A percentile compares a stretch with the other conserved stretches of the same genome.
Evolutionary conservation across 2,329 filamentous ascomycete genomes (phyloP).

Genomic region (Aspergillus quadrilineatus): DNA sequence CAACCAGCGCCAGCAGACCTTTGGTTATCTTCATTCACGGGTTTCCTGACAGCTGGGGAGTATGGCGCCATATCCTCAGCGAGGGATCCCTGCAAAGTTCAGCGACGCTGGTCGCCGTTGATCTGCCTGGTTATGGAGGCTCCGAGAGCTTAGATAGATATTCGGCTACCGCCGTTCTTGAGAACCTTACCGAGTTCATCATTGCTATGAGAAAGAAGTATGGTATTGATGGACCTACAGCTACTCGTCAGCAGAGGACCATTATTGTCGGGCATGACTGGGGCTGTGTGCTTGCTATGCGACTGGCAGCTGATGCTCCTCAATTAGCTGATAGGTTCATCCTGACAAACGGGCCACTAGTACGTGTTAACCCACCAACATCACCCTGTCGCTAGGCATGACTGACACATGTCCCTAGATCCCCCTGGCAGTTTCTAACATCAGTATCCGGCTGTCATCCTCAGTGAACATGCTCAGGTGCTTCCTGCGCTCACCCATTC

Average conservation of each 20-base stretch:
- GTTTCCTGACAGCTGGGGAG: slow-evolving; percentile 58
- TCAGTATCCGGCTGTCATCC: slow-evolving; percentile 40
- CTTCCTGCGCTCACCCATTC: slow-evolving; percentile 45
- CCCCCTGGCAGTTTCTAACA: slow-evolving; percentile 44
- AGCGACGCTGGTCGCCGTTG: slow-evolving; percentile 54
- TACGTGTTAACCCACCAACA: slow-evolving; percentile 33
- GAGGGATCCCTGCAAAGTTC: slow-evolving; percentile 39
- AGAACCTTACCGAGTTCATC: slow-evolving; percentile 55
- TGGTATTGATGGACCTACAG: slow-evolving; percentile 32
- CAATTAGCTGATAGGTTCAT: slow-evolving; percentile 57
- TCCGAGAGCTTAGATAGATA: slow-evolving; percentile 54
- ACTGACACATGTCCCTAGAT: slow-evolving; percentile 32
- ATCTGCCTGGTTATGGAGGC: slow-evolving; percentile 60
- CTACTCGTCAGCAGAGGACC: slow-evolving; percentile 42
- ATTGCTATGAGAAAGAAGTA: slow-evolving; percentile 51
- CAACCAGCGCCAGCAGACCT: slow-evolving; percentile 27
- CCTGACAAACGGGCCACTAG: slow-evolving; percentile 53
- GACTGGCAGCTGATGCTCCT: slow-evolving; percentile 59
- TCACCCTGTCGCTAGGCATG: background rate
- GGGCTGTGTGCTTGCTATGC: slow-evolving; percentile 53
- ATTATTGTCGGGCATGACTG: slow-evolving; percentile 57
- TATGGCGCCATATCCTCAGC: slow-evolving; percentile 53
- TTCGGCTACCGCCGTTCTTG: slow-evolving; percentile 52
- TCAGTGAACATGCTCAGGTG: slow-evolving; percentile 53
- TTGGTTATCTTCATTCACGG: slow-evolving; percentile 59